Evolutionary conservation across 164 flowering plant species (phyloP).

Genomic region (Kingdonia uniflora): DNA sequence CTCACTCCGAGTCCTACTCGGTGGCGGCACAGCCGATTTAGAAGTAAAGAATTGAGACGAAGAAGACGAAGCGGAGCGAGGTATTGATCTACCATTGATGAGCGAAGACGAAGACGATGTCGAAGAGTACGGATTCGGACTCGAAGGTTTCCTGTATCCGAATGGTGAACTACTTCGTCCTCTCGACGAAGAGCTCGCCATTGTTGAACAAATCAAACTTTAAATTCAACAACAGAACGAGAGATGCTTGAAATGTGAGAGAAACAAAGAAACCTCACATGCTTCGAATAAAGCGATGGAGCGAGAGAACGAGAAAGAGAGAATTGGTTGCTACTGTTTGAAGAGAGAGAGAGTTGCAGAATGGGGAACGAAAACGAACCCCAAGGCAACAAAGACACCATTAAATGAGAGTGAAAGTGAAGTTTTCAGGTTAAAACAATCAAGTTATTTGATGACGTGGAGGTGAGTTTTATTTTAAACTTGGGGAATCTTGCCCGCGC

Average conservation of each 20-base stretch:
- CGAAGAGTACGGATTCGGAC: conserved; percentile 54
- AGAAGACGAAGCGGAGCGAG: conserved; percentile 59
- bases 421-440: neutral
- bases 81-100: conserved; percentile 40
- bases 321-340: neutral
- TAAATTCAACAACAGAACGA: conserved; percentile 7
- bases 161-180: conserved; percentile 90
- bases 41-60: conserved; percentile 50
- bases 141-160: conserved; percentile 47
- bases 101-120: conserved; percentile 61
- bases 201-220: conserved; percentile 17
- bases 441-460: neutral
- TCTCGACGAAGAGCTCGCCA: conserved; percentile 65
- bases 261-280: too few relatives aligned
- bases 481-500: conserved; percentile 15
- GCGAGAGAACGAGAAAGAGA: too few relatives aligned
- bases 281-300: neutral
- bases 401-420: too few relatives aligned
- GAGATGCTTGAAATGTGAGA: too few relatives aligned
- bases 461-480: conserved; percentile 3
- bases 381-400: too few relatives aligned
- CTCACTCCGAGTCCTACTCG: conserved; percentile 25
- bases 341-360: neutral
- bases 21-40: neutral
- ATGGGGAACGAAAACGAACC: neutral